Conservation (phyloP, 2,329 filamentous ascomycete species). For the Chaetomium strumarium region DNA sequence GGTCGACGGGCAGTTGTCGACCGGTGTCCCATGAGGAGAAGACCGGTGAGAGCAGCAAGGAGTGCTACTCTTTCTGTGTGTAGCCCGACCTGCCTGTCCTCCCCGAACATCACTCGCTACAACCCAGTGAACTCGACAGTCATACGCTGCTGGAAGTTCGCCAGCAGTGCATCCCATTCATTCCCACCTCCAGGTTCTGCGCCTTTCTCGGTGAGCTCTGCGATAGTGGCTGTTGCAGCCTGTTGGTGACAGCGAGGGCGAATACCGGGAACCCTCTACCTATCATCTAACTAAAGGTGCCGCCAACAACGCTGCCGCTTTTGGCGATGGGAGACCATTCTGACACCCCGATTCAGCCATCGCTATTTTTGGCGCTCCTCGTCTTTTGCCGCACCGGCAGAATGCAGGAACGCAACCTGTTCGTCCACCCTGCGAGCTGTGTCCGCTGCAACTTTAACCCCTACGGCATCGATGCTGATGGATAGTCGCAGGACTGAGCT, state of each 20-base stretch:
- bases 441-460: too few species aligned
- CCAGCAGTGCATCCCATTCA: neutral
- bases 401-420: slow-evolving; percentile 11
- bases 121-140: too few species aligned
- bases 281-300: neutral
- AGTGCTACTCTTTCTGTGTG: too few species aligned
- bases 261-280: slow-evolving; percentile 6
- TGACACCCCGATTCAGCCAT: neutral
- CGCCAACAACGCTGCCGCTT: neutral
- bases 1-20: too few species aligned
- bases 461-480: too few species aligned
- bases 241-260: neutral
- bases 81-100: too few species aligned
- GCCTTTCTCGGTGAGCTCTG: neutral
- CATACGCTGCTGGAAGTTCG: too few species aligned
- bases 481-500: too few species aligned
- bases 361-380: slow-evolving; percentile 15
- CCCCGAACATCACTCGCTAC: too few species aligned
- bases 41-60: too few species aligned
- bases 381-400: slow-evolving; percentile 20
- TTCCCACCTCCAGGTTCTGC: neutral
- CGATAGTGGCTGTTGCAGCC: neutral
- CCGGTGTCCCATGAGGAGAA: too few species aligned
- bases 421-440: too few species aligned
- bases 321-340: neutral